These are phyloP conservation scores for Heliamphora pulchella DNA, from an alignment of 179 eudicot species.

Conservation along the genomic window DNA sequence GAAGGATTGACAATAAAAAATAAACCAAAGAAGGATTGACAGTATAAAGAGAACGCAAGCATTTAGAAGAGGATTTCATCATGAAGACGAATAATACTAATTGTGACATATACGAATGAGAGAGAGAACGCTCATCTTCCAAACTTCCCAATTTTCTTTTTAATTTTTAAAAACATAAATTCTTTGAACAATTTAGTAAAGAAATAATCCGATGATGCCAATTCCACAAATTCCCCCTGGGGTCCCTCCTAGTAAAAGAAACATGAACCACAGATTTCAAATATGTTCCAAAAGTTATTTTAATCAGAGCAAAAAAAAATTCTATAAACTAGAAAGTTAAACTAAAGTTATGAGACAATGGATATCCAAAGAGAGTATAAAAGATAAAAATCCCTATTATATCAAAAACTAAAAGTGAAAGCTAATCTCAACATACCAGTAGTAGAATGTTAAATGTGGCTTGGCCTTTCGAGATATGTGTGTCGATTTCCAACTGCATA, in stretches of 20 bases:
- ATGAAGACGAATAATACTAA: neutral
- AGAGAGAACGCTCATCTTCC: neutral
- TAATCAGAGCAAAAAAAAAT: neutral
- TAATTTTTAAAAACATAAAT: neutral
- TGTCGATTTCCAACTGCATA: constrained; percentile 78
- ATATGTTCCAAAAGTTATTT: neutral
- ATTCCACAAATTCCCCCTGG: neutral
- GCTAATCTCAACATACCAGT: constrained; percentile 49
- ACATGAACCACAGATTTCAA: neutral
- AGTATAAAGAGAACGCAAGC: neutral
- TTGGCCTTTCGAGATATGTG: constrained; percentile 51
- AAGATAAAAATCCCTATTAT: neutral
- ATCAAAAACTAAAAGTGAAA: neutral
- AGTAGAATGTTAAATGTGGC: constrained; percentile 55
- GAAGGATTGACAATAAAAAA: neutral
- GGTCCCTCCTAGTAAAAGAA: neutral
- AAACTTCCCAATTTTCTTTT: neutral
- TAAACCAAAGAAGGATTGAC: neutral
- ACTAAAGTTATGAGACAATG: neutral
- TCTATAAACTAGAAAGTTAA: neutral
- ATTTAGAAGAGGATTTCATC: neutral
- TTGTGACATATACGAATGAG: neutral
- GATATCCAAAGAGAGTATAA: neutral
- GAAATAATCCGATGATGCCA: neutral
- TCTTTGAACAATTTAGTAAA: neutral